A percentile compares a stretch with the other conserved stretches of the same genome.
phyloP scores from a whole-genome alignment of 257 asterid genomes.

The Lavandula angustifolia region DNA sequence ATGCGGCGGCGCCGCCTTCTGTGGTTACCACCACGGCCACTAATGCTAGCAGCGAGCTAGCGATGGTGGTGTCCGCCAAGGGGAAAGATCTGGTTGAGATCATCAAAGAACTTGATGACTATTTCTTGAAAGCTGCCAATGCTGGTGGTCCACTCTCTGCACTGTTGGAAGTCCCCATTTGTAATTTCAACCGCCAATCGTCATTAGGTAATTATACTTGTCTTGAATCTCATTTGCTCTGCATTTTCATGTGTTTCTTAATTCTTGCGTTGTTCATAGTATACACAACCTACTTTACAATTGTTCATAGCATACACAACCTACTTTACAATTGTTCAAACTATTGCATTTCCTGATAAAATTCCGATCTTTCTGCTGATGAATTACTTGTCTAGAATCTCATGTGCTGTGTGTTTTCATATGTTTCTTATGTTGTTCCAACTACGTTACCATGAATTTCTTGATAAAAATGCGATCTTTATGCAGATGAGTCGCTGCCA shows the following conservation, averaged over 20 bases:
- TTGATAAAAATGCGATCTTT: not conserved
- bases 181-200: constrained; percentile 59
- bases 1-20: constrained; percentile 66
- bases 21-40: constrained; percentile 52
- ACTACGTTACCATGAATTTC: not conserved
- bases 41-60: constrained; percentile 59
- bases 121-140: constrained; percentile 80
- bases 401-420: not conserved
- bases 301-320: not conserved
- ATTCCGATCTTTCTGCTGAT: not conserved
- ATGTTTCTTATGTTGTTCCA: not conserved
- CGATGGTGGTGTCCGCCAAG: constrained; percentile 82
- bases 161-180: constrained; percentile 74
- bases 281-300: not conserved
- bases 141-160: constrained; percentile 79
- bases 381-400: not conserved
- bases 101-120: constrained; percentile 79
- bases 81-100: constrained; percentile 80
- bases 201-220: constrained; percentile 47
- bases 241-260: not conserved
- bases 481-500: not conserved
- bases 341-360: not conserved
- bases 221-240: not conserved
- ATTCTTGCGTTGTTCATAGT: not conserved
- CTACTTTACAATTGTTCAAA: not conserved